phyloP scores from a whole-genome alignment of 805 yeast genomes.

The Spathaspora girioi region DNA sequence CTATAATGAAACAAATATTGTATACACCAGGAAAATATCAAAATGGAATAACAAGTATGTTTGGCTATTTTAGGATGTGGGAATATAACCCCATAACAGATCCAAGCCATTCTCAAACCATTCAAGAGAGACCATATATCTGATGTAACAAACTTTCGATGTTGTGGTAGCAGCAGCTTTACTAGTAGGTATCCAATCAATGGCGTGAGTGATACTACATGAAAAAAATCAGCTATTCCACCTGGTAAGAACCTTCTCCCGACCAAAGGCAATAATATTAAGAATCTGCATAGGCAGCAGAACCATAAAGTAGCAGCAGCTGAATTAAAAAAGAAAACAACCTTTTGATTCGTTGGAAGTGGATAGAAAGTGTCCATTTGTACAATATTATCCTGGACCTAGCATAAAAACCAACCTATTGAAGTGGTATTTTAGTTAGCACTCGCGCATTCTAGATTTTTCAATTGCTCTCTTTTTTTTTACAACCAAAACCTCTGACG shows the following conservation, averaged over 20 bases:
- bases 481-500: background rate
- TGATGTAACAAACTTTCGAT: slow-evolving; percentile 2
- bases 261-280: slow-evolving; percentile 58
- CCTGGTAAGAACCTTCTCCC: slow-evolving; percentile 64
- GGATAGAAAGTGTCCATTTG: slow-evolving; percentile 34
- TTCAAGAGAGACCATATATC: slow-evolving; percentile 28
- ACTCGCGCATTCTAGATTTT: background rate
- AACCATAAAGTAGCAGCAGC: slow-evolving; percentile 44
- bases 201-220: slow-evolving; percentile 34
- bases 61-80: slow-evolving; percentile 40
- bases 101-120: slow-evolving; percentile 31
- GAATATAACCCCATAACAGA: slow-evolving; percentile 39
- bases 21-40: slow-evolving; percentile 36
- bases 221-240: slow-evolving; percentile 67
- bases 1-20: slow-evolving; percentile 27
- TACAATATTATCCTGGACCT: background rate
- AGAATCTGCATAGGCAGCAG: slow-evolving; percentile 46
- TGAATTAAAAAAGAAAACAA: slow-evolving; percentile 31
- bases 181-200: slow-evolving; percentile 19
- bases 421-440: background rate
- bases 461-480: background rate
- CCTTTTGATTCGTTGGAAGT: slow-evolving; percentile 25
- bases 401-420: too few species aligned
- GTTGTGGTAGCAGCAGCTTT: slow-evolving; percentile 10
- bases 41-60: slow-evolving; percentile 37